These are phyloP conservation scores for Suhomyces choctaworum DNA, from an alignment of 1,139 yeast genomes.

Conservation along the genomic window DNA sequence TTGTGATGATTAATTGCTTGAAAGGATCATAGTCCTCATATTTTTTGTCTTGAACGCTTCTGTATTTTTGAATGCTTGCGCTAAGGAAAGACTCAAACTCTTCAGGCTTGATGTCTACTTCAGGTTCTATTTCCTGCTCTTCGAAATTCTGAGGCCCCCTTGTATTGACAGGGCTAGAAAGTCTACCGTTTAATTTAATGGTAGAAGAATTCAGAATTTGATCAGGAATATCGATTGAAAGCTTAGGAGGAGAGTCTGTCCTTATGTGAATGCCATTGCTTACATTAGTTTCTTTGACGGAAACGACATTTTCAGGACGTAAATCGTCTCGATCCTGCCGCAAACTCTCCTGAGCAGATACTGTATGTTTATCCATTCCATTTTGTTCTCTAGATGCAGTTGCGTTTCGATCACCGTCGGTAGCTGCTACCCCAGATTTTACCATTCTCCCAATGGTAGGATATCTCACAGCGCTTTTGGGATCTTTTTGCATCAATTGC, in stretches of 20 bases:
- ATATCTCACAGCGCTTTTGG: conserved; percentile 17
- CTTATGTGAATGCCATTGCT: background rate
- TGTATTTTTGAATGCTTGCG: conserved; percentile 33
- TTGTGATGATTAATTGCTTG: conserved; percentile 1
- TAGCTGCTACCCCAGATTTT: background rate
- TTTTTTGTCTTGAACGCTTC: conserved; percentile 29
- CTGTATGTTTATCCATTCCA: too few relatives aligned
- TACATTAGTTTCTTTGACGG: background rate
- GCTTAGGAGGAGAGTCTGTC: background rate
- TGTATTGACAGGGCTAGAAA: background rate
- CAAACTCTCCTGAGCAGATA: too few relatives aligned
- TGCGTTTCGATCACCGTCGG: background rate
- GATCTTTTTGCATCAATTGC: conserved; percentile 6
- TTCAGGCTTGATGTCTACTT: conserved; percentile 8
- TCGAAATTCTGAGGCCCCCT: background rate
- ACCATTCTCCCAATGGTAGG: conserved; percentile 19
- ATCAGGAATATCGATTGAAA: background rate
- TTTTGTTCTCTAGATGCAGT: background rate
- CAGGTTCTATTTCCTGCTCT: background rate
- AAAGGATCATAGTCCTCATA: conserved; percentile 17
- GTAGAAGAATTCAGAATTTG: too few relatives aligned
- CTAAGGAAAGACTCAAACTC: conserved; percentile 41
- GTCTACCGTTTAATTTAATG: too few relatives aligned
- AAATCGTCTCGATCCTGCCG: too few relatives aligned
- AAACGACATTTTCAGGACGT: background rate